Conservation (phyloP, 169 alveolate genomes). For the Babesia sp. region DNA sequence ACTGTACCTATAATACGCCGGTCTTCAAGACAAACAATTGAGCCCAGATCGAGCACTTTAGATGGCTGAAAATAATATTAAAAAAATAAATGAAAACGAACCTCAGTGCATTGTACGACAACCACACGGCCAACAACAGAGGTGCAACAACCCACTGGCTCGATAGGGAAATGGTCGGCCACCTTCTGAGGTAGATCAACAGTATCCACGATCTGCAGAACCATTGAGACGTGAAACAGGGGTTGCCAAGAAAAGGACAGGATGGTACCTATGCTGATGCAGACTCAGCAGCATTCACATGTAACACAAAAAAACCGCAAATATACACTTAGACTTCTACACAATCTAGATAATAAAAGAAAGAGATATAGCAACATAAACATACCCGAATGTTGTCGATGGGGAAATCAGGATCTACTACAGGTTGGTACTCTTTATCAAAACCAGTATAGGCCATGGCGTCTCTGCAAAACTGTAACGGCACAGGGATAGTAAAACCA, state of each 20-base stretch:
- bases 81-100: background rate
- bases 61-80: background rate
- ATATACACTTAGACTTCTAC: no score
- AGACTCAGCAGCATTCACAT: background rate
- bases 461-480: background rate
- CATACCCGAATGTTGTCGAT: constrained; percentile 60
- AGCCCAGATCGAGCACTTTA: constrained; percentile 59
- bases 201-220: constrained; percentile 64
- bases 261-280: no score
- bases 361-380: no score
- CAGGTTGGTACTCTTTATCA: constrained; percentile 15
- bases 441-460: background rate
- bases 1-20: constrained; percentile 65
- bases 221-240: no score
- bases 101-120: constrained; percentile 46
- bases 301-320: background rate
- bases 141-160: constrained; percentile 34
- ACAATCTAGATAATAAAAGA: no score
- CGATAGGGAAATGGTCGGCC: constrained; percentile 45
- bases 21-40: constrained; percentile 59
- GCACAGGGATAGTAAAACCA: background rate
- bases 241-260: background rate
- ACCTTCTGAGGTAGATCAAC: constrained; percentile 60
- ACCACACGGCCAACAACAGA: constrained; percentile 51
- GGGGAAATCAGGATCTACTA: constrained; percentile 34